Conservation (phyloP, 2,329 filamentous ascomycete species). For the Leptographium lundbergii region DNA sequence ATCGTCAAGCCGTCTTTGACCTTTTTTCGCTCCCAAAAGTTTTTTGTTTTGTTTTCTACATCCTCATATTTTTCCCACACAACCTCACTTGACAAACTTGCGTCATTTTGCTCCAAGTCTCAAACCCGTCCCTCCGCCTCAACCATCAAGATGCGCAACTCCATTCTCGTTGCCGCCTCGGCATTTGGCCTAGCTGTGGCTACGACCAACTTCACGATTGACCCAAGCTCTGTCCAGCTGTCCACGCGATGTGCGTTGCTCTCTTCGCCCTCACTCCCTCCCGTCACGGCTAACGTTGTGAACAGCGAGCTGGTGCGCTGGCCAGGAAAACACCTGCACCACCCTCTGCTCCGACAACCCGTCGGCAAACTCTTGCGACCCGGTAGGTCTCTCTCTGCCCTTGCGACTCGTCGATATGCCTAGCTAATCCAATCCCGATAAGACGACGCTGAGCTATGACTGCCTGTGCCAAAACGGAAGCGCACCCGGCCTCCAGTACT, state of each 20-base stretch:
- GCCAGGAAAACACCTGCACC: conserved; percentile 36
- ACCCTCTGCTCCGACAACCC: conserved; percentile 30
- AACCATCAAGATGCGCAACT: conserved; percentile 26
- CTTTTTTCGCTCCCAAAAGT: not conserved
- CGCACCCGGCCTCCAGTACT: conserved; percentile 39
- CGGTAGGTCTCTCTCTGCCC: conserved; percentile 24
- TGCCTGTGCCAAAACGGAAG: conserved; percentile 39
- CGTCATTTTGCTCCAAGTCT: not conserved
- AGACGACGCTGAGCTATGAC: conserved; percentile 31
- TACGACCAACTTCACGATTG: conserved; percentile 33
- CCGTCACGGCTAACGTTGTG: conserved; percentile 10
- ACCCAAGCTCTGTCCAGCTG: conserved; percentile 22
- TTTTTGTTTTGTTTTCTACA: not conserved
- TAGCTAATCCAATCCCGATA: not conserved
- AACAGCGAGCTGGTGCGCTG: conserved; percentile 38
- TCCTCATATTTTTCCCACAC: not conserved
- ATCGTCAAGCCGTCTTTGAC: not conserved
- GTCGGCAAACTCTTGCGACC: conserved; percentile 29
- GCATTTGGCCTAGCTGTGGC: conserved; percentile 25
- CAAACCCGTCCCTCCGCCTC: not conserved
- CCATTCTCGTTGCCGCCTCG: conserved; percentile 29
- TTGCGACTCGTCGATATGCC: not conserved
- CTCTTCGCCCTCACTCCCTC: conserved; percentile 1
- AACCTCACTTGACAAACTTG: not conserved
- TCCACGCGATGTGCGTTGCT: conserved; percentile 25